Evolutionary conservation across 1,139 yeast species (phyloP).

Genomic region (Yamadazyma aaseri): DNA sequence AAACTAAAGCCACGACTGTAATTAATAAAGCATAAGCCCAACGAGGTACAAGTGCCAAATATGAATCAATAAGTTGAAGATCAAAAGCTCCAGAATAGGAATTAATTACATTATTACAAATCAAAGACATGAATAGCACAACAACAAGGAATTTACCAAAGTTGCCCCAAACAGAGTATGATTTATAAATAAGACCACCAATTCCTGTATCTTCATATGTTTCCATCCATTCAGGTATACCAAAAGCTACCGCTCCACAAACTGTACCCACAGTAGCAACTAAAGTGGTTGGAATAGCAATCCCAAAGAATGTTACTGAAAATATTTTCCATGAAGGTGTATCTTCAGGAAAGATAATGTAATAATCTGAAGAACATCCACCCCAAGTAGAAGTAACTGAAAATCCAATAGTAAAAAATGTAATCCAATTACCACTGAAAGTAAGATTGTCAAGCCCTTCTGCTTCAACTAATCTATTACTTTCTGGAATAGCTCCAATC

Average conservation of each 20-base stretch:
- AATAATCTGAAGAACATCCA: conserved; percentile 82
- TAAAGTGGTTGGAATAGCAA: conserved; percentile 69
- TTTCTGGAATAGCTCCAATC: conserved; percentile 39
- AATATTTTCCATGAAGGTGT: conserved; percentile 60
- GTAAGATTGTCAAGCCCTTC: conserved; percentile 33
- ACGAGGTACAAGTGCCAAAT: conserved; percentile 68
- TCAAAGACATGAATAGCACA: conserved; percentile 31
- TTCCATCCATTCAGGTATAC: conserved; percentile 57
- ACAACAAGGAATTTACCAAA: conserved; percentile 56
- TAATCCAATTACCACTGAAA: conserved; percentile 62
- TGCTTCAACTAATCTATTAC: conserved; percentile 25
- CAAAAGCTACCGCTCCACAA: conserved; percentile 68
- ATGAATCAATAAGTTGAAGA: conserved; percentile 65
- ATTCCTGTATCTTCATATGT: conserved; percentile 63
- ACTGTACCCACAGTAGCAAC: conserved; percentile 74
- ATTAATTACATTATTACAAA: conserved; percentile 49
- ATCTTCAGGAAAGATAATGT: conserved; percentile 75
- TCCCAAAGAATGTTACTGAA: conserved; percentile 64
- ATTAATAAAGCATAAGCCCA: conserved; percentile 73
- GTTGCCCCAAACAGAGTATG: conserved; percentile 74
- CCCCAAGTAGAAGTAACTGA: conserved; percentile 92
- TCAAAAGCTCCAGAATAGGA: conserved; percentile 84
- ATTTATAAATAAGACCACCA: conserved; percentile 73
- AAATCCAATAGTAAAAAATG: conserved; percentile 72
- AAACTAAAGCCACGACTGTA: conserved; percentile 63